Evolutionary conservation across 345 rosid genomes (phyloP).

Genomic region (Excoecaria cochinchinensis): DNA sequence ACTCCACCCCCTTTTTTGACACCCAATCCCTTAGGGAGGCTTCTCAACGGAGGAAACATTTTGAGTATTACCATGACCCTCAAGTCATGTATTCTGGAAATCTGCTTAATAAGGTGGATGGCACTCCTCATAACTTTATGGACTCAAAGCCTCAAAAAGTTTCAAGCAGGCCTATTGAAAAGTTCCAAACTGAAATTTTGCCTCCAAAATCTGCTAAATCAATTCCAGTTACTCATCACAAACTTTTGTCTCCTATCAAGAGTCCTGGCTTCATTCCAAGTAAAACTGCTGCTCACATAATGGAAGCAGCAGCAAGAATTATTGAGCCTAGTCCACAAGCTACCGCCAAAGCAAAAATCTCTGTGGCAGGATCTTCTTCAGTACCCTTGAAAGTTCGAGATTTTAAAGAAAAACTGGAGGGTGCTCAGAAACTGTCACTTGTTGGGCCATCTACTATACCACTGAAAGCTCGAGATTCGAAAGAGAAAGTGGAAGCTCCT

Average conservation of each 20-base stretch:
- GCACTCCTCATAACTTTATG: slow-evolving; percentile 26
- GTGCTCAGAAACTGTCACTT: slow-evolving; percentile 48
- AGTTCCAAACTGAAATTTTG: slow-evolving; percentile 85
- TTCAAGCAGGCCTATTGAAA: slow-evolving; percentile 67
- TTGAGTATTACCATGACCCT: slow-evolving; percentile 45
- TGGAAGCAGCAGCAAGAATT: slow-evolving; percentile 95
- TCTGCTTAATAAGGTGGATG: slow-evolving; percentile 48
- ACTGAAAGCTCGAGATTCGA: slow-evolving; percentile 40
- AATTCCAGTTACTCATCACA: slow-evolving; percentile 83
- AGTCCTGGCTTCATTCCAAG: slow-evolving; percentile 77
- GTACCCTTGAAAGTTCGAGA: slow-evolving; percentile 63
- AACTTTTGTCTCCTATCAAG: slow-evolving; percentile 92
- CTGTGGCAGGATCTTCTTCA: slow-evolving; percentile 59
- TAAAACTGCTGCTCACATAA: slow-evolving; percentile 80
- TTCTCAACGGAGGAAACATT: slow-evolving; percentile 44
- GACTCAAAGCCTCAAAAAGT: slow-evolving; percentile 51
- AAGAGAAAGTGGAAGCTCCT: slow-evolving; percentile 49
- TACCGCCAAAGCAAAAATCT: slow-evolving; percentile 44
- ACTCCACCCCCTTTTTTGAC: slow-evolving; percentile 56
- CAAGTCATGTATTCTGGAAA: slow-evolving; percentile 53
- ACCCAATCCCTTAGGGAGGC: slow-evolving; percentile 55
- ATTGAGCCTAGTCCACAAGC: slow-evolving; percentile 56
- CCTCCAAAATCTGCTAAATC: slow-evolving; percentile 96
- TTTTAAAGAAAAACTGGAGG: slow-evolving; percentile 63
- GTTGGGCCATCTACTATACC: slow-evolving; percentile 39